phyloP scores from a whole-genome alignment of 129 eudicot species.

The Tagetes patula region DNA sequence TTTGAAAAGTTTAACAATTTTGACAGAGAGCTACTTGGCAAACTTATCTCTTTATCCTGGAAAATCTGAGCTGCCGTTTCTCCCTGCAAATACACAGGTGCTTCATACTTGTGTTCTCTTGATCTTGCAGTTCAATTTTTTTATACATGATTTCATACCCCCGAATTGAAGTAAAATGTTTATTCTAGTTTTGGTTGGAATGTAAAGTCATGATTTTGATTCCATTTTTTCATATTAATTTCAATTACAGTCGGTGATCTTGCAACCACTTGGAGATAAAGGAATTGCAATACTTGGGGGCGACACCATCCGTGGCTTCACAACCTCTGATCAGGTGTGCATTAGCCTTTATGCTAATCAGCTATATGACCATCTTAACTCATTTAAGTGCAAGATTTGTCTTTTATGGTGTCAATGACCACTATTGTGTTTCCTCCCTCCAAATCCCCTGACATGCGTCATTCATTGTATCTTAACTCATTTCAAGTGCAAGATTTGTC shows the following conservation, averaged over 20 bases:
- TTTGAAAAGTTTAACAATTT: neutral
- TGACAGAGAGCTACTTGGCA: slow-evolving; percentile 91
- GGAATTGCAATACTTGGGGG: slow-evolving; percentile 92
- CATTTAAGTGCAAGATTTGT: neutral
- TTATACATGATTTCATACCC: neutral
- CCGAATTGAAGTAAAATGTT: neutral
- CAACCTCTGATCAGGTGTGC: slow-evolving; percentile 90
- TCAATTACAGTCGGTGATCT: slow-evolving; percentile 72
- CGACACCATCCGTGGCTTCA: slow-evolving; percentile 93
- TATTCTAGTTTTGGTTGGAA: neutral
- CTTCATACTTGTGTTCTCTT: neutral
- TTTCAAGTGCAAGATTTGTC: neutral
- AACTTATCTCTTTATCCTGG: slow-evolving; percentile 92
- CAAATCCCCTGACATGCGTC: slow-evolving; percentile 1
- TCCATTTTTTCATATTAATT: slow-evolving; percentile 14
- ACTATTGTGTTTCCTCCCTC: slow-evolving; percentile 1
- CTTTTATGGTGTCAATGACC: neutral
- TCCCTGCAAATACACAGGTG: slow-evolving; percentile 93
- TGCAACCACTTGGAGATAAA: slow-evolving; percentile 89
- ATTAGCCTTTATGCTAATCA: slow-evolving; percentile 19
- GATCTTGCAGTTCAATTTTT: neutral
- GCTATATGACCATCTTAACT: slow-evolving; percentile 3
- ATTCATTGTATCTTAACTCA: neutral
- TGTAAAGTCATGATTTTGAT: slow-evolving; percentile 1
- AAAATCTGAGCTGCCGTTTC: slow-evolving; percentile 90